Evolutionary conservation across 2,329 filamentous ascomycete genomes (phyloP).

Genomic region (Aspergillus sp.): DNA sequence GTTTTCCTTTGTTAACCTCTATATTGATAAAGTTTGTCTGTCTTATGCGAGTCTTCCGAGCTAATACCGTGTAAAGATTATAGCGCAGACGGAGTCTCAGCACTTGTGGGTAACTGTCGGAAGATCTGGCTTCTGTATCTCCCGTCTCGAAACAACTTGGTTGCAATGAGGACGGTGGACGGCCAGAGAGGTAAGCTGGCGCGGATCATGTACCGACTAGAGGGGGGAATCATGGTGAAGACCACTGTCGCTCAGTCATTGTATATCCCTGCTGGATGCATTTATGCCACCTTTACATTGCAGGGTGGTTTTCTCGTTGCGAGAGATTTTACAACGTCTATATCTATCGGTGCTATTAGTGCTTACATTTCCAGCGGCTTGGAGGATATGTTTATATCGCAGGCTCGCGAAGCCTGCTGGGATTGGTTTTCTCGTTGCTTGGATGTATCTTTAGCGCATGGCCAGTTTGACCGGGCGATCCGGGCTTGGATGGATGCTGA

Average conservation of each 20-base stretch:
- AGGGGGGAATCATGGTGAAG: neutral
- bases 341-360: neutral
- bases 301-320: neutral
- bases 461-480: neutral
- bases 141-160: neutral
- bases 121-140: conserved; percentile 3
- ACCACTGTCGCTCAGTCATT: neutral
- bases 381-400: neutral
- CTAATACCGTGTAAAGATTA: neutral
- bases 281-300: neutral
- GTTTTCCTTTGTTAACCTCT: neutral
- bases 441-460: neutral
- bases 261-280: neutral
- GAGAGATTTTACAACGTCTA: neutral
- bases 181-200: neutral
- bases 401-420: neutral
- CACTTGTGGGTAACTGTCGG: neutral
- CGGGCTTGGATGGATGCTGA: neutral
- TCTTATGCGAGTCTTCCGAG: neutral
- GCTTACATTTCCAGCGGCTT: neutral
- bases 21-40: neutral
- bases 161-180: neutral
- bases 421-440: neutral
- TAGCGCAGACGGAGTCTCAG: neutral
- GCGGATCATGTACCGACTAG: neutral